Evolutionary conservation across 345 rosid species (phyloP), one percentile per base, ranked within the genome.

Genomic region (Atalantia buxifolia): DNA sequence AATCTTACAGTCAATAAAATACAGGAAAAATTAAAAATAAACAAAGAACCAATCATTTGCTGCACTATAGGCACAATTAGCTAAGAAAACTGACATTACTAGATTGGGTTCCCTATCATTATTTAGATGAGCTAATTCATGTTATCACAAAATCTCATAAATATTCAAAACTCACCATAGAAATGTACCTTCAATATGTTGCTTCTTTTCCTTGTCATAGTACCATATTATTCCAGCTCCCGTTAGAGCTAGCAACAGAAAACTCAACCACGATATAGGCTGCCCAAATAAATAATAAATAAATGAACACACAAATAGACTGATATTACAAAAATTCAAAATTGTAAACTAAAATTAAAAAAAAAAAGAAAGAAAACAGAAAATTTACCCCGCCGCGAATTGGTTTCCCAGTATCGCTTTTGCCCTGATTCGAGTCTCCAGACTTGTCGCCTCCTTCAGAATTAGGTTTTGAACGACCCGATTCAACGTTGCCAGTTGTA

Each of bases 211-310:
- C 50, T 14, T 80, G 65, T 94, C 95, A 69, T 89, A 94, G 82
- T 92, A 94, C 63, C 78, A 82, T 69, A 94, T 71, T 73, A 96
- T 70, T 81, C 98, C 98, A 7, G 87, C 92, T 83, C 98, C 98
- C 40, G 98, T 92, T 21, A 86, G 83, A 40, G 87, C 81, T 86
- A 97, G 84, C 83, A 97, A 82, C 76, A 93, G 86, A 78, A 97
- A 89, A 76, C 97, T 97, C 90, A 93, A 78, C 98, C 99, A 97
- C 27, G 97, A 97, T 83, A 97, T 90, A 6, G 97, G 98, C 98
- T 97, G 89, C 81, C 77, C 60, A 61, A 9, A 30, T 9, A 55
- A 5, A 40, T 35, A 25, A 21, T 63, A 77, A 50, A 59, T 19
- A 16, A 38, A 76, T 36, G 27, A 35, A 12, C 65, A 40, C 53